Conservation (phyloP, 2,329 filamentous ascomycete genomes). For the Ceratocystis cubensis region DNA sequence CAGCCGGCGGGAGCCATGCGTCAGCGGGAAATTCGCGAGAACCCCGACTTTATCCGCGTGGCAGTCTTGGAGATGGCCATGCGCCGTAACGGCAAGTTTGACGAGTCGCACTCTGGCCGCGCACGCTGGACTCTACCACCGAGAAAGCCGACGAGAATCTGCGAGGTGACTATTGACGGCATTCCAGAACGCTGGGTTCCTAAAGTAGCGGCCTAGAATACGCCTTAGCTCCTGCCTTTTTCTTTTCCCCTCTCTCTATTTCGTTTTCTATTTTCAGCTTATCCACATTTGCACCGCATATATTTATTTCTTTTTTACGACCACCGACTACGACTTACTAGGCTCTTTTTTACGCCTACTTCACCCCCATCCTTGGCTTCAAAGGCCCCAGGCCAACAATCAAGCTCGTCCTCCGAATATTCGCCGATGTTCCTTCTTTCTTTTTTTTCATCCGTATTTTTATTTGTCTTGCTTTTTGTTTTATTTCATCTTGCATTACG, state of each 20-base stretch:
- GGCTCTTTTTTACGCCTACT: background rate
- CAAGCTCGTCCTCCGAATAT: background rate
- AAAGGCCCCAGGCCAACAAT: no score
- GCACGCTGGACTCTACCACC: conserved; percentile 57
- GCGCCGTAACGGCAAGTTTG: conserved; percentile 53
- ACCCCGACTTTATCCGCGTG: conserved; percentile 57
- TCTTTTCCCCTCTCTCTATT: background rate
- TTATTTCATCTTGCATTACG: background rate
- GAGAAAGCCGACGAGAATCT: conserved; percentile 43
- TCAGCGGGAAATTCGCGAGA: conserved; percentile 56
- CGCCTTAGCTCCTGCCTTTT: background rate
- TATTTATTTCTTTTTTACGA: conserved; percentile 8
- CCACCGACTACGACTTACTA: conserved; percentile 3
- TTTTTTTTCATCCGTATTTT: background rate
- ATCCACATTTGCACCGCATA: background rate
- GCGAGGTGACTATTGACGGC: conserved; percentile 45
- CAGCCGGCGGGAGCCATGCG: conserved; percentile 39
- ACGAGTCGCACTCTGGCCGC: conserved; percentile 52
- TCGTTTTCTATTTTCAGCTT: background rate
- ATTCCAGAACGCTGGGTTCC: conserved; percentile 47
- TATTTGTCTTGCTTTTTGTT: conserved; percentile 13
- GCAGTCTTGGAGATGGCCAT: conserved; percentile 63
- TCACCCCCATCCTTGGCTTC: background rate
- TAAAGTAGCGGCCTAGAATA: background rate
- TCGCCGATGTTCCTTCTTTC: background rate